Evolutionary conservation across 176 grass and related monocot species (phyloP), one percentile per base, ranked within the genome.

Genomic region (Dendrocalamus sinicus): DNA sequence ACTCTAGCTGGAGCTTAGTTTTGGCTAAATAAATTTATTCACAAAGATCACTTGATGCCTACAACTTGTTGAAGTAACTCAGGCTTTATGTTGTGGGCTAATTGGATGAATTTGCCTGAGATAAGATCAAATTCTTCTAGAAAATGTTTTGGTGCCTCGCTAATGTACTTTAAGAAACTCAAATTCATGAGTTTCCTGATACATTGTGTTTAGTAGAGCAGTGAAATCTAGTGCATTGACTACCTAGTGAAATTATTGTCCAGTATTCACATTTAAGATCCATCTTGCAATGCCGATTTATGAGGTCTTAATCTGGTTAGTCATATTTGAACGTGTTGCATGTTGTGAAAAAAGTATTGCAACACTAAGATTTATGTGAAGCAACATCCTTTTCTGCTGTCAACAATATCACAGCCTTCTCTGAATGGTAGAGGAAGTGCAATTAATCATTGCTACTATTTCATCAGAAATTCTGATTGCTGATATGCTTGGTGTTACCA

Each of bases 81-180:
- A 55, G 19, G 13, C 32, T 80, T 79, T 79, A 62, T 22, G 39
- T 11, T 90, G 30, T 57, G 62, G 53, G 17, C 46, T 84, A 19
- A 47, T 69, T 71, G 32, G 53, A 85, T 12, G 16, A 26, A 19
- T 52, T 75, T 80, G 8, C 19, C 37, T 6, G 28, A 62, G 80
- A 17, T 55, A 54, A 20, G 51, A 78, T 78, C 5, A 19, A 52
- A 37, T 55, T 81, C 2, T 76, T 84, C 3, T 76, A 22, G n/a
- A 13, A 78, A 22, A 53, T 77, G 13, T 57, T 58, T 16, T 66
- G 22, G 3, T 0, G 1, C 2, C 35, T 55, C 43, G 28, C 9
- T 80, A 70, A 60, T 80, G 28, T 62, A 74, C 52, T 60, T 44
- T 58, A 72, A 59, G 15, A 22, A 81, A 81, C 4, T 86, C 13